A percentile compares a stretch with the other conserved stretches of the same genome.
phyloP scores from a whole-genome alignment of 441 rosid species.

The Arabidopsis hybrid region DNA sequence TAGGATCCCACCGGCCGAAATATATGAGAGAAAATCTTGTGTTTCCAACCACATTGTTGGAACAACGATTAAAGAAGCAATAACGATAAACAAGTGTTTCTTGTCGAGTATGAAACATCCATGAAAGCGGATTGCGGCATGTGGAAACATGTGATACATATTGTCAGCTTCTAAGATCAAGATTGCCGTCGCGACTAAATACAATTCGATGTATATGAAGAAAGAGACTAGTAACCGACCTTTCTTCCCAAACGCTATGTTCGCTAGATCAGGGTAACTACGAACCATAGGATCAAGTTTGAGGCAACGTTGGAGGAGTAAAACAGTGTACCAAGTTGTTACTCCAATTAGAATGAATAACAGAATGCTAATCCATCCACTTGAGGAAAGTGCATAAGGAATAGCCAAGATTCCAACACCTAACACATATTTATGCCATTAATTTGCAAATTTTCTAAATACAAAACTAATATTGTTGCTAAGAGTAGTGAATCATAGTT shows the following conservation, averaged over 20 bases:
- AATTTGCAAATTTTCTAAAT: not conserved
- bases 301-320: conserved; percentile 22
- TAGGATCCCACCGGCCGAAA: not conserved
- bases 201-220: not conserved
- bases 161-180: conserved; percentile 24
- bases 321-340: conserved; percentile 5
- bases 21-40: conserved; percentile 6
- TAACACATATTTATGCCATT: not conserved
- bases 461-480: not conserved
- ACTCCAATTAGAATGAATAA: conserved; percentile 1
- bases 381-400: conserved; percentile 19
- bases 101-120: conserved; percentile 9
- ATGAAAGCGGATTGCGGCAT: not conserved
- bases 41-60: conserved; percentile 14
- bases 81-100: not conserved
- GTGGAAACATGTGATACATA: conserved; percentile 20
- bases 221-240: not conserved
- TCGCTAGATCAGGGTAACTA: not conserved
- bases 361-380: conserved; percentile 10
- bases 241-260: conserved; percentile 3
- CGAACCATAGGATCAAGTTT: conserved; percentile 1
- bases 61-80: not conserved
- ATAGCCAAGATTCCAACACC: conserved; percentile 26
- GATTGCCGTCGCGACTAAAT: conserved; percentile 1
- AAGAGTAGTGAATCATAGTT: not conserved